Evolutionary conservation across 495 filamentous ascomycete species (phyloP), one percentile per base, ranked within the genome.

Genomic region (Hypoxylon crocopeplum): DNA sequence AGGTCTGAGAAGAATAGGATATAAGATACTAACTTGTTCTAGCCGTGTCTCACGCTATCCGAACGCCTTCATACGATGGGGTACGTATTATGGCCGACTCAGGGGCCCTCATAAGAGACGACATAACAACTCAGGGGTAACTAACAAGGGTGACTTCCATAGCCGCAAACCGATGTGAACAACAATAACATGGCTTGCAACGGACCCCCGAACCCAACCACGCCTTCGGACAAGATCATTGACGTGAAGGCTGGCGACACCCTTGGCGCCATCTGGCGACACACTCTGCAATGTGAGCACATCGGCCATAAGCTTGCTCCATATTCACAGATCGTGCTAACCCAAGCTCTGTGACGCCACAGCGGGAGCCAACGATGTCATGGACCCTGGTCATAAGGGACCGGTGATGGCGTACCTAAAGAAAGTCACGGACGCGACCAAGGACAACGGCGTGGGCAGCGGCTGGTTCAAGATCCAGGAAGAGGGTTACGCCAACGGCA

Each of bases 131-230:
- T 13, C 7, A 2, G 13, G 27, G 6, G 0, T 24, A 5, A 13
- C 63, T 55, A 47, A 67, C 34, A n/a, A 8, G 11, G 1, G 2
- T 29, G 17, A 0, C 1, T 12, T 3, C 8, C 19, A 15, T 29
- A 68, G 73, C 82, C 82, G 12, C 82, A 82, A 70, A 75, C 68
- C 2, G 76, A 85, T 52, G 82, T 85, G 7, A 76, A 66, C 20
- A 76, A 72, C 27, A 67, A 73, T 47, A 71, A 78, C 46, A 60
- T 84, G 47, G 79, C 77, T 33, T 84, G 82, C 75, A 84, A 85
- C 52, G 81, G 82, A 3, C 77, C 79, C 0, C 79, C 82, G 4
- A 84, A 85, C 58, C 80, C 81, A 2, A 81, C 72, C 4, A 74
- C 56, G 19, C 66, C 76, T 8, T 77, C 77, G 1, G 45, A 60